These are phyloP conservation scores for Olyra latifolia DNA, from an alignment of 176 grass and related monocot genomes.

Conservation along the genomic window DNA sequence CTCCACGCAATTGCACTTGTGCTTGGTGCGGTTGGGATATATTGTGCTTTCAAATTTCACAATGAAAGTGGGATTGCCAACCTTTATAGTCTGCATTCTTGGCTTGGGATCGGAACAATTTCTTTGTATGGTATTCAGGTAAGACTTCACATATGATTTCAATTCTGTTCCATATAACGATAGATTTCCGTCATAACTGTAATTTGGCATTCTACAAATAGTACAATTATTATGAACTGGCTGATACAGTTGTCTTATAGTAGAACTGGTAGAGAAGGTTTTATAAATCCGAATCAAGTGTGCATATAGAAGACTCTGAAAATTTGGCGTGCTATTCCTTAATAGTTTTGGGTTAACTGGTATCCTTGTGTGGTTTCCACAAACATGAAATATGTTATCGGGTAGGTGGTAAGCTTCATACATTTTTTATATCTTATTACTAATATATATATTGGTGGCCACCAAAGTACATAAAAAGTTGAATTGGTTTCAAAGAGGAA, in stretches of 20 bases:
- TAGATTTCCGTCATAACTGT: neutral
- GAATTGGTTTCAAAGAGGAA: neutral
- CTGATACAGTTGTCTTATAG: neutral
- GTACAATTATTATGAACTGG: neutral
- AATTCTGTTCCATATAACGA: neutral
- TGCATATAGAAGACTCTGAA: neutral
- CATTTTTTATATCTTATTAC: slow-evolving; percentile 12
- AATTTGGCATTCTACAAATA: neutral
- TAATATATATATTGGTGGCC: neutral
- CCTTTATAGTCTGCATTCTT: slow-evolving; percentile 86
- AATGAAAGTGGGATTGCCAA: slow-evolving; percentile 91
- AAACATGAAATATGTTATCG: neutral
- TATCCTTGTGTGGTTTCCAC: neutral
- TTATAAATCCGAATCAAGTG: neutral
- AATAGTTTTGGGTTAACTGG: neutral
- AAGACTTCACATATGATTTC: slow-evolving; percentile 8
- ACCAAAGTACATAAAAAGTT: neutral
- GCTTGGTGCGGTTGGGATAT: slow-evolving; percentile 74
- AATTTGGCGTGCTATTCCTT: neutral
- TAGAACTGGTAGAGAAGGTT: neutral
- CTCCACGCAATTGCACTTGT: slow-evolving; percentile 73
- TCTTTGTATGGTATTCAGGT: slow-evolving; percentile 82
- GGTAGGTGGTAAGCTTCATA: neutral
- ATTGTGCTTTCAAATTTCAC: slow-evolving; percentile 85
- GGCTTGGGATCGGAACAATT: slow-evolving; percentile 83